Percentiles rank a stretch among this genome's conserved stretches.
phyloP scores from a whole-genome alignment of 208 protist species.

The Leishmania gerbilli region DNA sequence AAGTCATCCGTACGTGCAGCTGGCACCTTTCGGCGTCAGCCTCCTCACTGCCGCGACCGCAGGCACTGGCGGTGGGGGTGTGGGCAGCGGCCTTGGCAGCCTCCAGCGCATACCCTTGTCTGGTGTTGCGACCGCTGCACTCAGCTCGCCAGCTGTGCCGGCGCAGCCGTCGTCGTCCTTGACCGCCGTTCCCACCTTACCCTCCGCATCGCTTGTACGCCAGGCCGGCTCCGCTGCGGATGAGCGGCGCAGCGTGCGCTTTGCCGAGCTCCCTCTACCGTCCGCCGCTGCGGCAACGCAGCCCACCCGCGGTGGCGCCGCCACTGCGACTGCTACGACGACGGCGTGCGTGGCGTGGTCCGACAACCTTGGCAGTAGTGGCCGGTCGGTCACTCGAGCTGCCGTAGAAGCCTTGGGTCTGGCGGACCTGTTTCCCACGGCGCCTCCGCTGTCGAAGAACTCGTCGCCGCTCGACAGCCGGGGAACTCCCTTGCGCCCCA shows the following conservation, averaged over 20 bases:
- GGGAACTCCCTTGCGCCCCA: neutral
- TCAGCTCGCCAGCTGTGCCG: neutral
- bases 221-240: neutral
- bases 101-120: constrained; percentile 47
- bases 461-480: neutral
- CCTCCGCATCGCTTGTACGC: neutral
- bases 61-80: constrained; percentile 6
- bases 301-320: neutral
- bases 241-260: constrained; percentile 1
- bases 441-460: constrained; percentile 5
- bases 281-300: neutral
- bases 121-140: neutral
- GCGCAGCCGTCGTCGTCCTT: neutral
- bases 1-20: constrained; percentile 22
- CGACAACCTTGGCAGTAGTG: constrained; percentile 6
- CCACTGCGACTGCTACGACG: neutral
- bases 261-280: neutral
- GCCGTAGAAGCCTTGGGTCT: constrained; percentile 41
- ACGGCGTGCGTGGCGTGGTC: constrained; percentile 4
- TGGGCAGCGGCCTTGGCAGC: constrained; percentile 8
- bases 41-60: constrained; percentile 52
- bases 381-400: constrained; percentile 22
- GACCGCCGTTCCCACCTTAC: neutral
- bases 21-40: constrained; percentile 71
- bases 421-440: constrained; percentile 44